Evolutionary conservation across 1,139 yeast genomes (phyloP), one percentile per base, ranked within the genome.

Genomic region (Saccharomyces hybrid): DNA sequence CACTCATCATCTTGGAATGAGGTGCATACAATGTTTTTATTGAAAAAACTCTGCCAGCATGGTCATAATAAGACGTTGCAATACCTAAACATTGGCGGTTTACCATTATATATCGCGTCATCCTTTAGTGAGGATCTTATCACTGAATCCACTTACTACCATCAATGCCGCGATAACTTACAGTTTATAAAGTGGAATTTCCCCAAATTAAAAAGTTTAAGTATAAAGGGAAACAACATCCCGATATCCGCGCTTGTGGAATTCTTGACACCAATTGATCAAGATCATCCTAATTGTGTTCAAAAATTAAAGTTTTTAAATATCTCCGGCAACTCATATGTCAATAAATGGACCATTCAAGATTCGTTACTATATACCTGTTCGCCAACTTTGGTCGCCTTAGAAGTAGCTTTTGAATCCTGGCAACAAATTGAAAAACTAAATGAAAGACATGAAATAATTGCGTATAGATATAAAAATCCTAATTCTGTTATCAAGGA

Each of bases 81-180:
- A 48, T 75, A 75, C 63, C 63, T 88, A 51, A 88, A 89, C 65
- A 70, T 90, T 49, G 88, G 88, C 52, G 97, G 97, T 0, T 74
- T 84, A 62, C 91, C 91, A 1, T 53, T 68, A 46, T 67, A 66
- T 57, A 42, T 58, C 55, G 28, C 60, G 53, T 20, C 65, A 56
- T 38, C 54, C 28, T 26, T 50, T 51, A 2, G 78, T 82, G 13
- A 76, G 75, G 50, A 32, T 23, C 11, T 48, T 5, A 48, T 54
- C 5, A 56, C 61, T 1, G 61, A 59, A 48, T 57, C 64, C 1
- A 60, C 59, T 9, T 57, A 61, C 52, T 68, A 65, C 50, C 62
- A 66, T 48, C 65, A 65, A 47, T 66, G 67, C 57, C 74, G 70
- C 52, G 75, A 75, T 55, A 81, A 83, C 50, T 70, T 90, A 55